Evolutionary conservation across 202 grass and related monocot genomes (phyloP).

Genomic region (Musa balbisiana): DNA sequence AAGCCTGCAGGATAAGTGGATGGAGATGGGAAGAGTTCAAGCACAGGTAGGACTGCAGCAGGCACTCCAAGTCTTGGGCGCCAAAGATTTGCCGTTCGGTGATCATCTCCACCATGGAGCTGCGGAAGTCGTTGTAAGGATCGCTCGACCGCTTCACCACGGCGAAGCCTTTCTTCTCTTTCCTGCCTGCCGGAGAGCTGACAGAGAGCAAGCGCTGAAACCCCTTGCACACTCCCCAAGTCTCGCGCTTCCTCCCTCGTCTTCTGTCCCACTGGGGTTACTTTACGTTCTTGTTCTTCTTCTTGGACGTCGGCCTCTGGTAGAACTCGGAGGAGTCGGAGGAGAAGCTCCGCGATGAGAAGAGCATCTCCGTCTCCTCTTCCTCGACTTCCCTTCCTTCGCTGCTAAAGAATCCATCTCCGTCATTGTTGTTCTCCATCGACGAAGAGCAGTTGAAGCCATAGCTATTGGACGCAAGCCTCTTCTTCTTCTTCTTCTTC

Average conservation of each 20-base stretch:
- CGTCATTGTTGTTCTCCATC: background rate
- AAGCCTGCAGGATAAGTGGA: slow-evolving; percentile 72
- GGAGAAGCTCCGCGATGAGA: slow-evolving; percentile 26
- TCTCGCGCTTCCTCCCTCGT: too few relatives aligned
- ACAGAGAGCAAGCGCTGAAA: slow-evolving; percentile 7
- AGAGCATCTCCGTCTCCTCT: slow-evolving; percentile 18
- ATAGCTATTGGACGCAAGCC: background rate
- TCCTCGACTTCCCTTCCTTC: slow-evolving; percentile 2
- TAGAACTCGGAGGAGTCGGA: slow-evolving; percentile 35
- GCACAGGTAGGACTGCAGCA: slow-evolving; percentile 77
- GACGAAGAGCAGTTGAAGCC: slow-evolving; percentile 26
- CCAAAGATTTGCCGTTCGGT: slow-evolving; percentile 31
- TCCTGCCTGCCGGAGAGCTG: too few relatives aligned
- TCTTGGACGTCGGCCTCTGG: background rate
- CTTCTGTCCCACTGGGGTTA: background rate
- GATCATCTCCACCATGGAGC: slow-evolving; percentile 92
- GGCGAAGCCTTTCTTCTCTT: slow-evolving; percentile 27
- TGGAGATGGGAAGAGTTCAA: slow-evolving; percentile 76
- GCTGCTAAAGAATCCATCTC: slow-evolving; percentile 20
- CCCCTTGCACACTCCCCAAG: slow-evolving; percentile 26
- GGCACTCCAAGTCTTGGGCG: slow-evolving; percentile 36
- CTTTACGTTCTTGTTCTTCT: background rate
- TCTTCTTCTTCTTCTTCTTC: slow-evolving; percentile 11
- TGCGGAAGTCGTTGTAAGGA: slow-evolving; percentile 81
- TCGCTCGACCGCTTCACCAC: slow-evolving; percentile 67